Percentiles rank a stretch among this genome's conserved stretches.
These are phyloP conservation scores for Aspergillus pseudotamarii DNA, from an alignment of 2,329 filamentous ascomycete species.

Conservation along the genomic window DNA sequence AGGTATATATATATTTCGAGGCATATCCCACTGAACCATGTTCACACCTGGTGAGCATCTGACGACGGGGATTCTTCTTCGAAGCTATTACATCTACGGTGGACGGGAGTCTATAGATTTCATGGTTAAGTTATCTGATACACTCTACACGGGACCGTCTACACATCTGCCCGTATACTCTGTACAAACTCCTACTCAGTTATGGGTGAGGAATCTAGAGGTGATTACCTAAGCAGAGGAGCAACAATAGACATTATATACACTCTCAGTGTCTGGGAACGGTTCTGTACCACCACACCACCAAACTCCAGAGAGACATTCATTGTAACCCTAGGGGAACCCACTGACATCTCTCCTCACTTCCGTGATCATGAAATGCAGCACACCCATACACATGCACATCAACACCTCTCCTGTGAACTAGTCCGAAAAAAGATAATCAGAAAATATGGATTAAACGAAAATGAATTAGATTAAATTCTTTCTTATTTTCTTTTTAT, in stretches of 20 bases:
- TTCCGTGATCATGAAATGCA: not conserved
- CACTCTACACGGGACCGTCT: rapidly evolving
- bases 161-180: not conserved
- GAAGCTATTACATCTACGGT: not conserved
- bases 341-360: not conserved
- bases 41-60: not conserved
- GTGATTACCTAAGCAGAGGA: not conserved
- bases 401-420: not conserved
- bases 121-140: not conserved
- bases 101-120: not conserved
- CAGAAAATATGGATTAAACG: no score
- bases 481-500: not conserved
- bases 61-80: not conserved
- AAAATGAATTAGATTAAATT: not conserved
- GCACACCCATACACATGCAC: not conserved
- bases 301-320: not conserved
- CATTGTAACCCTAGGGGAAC: not conserved
- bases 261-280: not conserved
- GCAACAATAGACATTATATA: not conserved
- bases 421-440: not conserved
- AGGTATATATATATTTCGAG: not conserved
- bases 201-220: not conserved
- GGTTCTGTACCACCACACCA: not conserved
- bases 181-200: no score
- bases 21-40: not conserved